These are phyloP conservation scores for Halophytophthora batemanensis DNA, from an alignment of 352 stramenopile species.

Conservation along the genomic window DNA sequence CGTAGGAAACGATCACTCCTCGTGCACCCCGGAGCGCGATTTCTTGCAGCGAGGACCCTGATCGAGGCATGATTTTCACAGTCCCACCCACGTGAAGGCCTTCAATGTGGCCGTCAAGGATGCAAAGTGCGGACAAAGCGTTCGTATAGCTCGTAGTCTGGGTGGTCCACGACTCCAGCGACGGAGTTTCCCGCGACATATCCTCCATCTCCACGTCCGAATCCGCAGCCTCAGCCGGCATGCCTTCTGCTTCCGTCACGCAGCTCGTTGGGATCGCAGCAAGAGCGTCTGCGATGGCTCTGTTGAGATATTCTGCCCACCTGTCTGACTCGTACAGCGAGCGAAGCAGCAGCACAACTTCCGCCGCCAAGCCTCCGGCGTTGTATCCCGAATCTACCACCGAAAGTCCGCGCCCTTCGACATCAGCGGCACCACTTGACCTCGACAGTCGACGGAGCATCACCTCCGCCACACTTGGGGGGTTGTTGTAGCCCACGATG, in stretches of 20 bases:
- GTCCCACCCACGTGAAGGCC: conserved; percentile 71
- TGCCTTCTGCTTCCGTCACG: conserved; percentile 29
- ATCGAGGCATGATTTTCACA: conserved; percentile 81
- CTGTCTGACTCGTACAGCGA: conserved; percentile 78
- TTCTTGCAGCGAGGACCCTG: conserved; percentile 69
- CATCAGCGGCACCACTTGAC: conserved; percentile 3
- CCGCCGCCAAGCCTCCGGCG: conserved; percentile 44
- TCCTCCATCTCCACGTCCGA: conserved; percentile 87
- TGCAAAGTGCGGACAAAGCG: conserved; percentile 71
- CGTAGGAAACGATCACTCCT: conserved; percentile 75
- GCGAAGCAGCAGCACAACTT: conserved; percentile 80
- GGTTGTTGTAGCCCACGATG: conserved; percentile 66
- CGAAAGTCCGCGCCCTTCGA: neutral
- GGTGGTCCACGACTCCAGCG: conserved; percentile 44
- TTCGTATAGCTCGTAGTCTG: conserved; percentile 55
- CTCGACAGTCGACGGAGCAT: conserved; percentile 38
- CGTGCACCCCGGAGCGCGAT: conserved; percentile 68
- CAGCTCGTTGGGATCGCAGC: conserved; percentile 41
- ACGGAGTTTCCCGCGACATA: conserved; percentile 53
- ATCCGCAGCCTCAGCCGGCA: conserved; percentile 28
- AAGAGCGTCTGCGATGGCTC: conserved; percentile 54
- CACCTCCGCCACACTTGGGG: conserved; percentile 60
- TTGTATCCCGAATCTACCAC: conserved; percentile 31
- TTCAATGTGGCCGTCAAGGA: conserved; percentile 85
- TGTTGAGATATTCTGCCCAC: conserved; percentile 68